Percentiles rank a stretch among this genome's conserved stretches.
Conservation (phyloP, 768 basidiomycete species). For the Panaeolus cyanescens region DNA sequence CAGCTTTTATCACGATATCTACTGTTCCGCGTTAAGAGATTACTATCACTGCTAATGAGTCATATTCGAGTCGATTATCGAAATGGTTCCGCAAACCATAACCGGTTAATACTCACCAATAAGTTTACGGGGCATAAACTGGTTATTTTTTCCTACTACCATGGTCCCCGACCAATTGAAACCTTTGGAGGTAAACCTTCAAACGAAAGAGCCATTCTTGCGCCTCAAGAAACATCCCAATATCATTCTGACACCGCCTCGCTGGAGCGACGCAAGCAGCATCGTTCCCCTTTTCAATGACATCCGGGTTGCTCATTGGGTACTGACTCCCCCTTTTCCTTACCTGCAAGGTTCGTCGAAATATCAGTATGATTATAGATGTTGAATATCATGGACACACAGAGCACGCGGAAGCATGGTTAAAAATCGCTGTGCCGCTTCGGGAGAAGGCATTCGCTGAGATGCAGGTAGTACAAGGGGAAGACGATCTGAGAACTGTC, state of each 20-base stretch:
- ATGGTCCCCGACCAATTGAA: constrained; percentile 19
- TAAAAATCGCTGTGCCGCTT: constrained; percentile 9
- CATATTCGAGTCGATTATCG: too few relatives aligned
- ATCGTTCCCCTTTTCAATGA: constrained; percentile 51
- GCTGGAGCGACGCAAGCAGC: constrained; percentile 41
- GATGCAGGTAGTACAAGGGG: constrained; percentile 14
- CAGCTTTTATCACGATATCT: too few relatives aligned
- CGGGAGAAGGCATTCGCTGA: not conserved
- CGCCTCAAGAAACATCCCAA: constrained; percentile 50
- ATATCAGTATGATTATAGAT: not conserved
- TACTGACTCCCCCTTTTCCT: constrained; percentile 54
- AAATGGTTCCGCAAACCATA: too few relatives aligned
- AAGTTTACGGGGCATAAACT: too few relatives aligned
- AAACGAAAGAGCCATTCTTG: constrained; percentile 46
- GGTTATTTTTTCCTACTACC: not conserved
- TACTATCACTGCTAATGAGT: too few relatives aligned
- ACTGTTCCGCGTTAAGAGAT: too few relatives aligned
- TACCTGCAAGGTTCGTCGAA: constrained; percentile 38
- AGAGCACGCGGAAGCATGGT: constrained; percentile 38
- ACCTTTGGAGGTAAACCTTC: constrained; percentile 35
- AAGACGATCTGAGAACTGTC: constrained; percentile 28
- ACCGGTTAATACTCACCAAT: too few relatives aligned
- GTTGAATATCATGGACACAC: not conserved
- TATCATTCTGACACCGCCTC: constrained; percentile 63
- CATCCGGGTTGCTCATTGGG: constrained; percentile 41